phyloP scores from a whole-genome alignment of 805 yeast genomes.

The Lipomyces sp. region DNA sequence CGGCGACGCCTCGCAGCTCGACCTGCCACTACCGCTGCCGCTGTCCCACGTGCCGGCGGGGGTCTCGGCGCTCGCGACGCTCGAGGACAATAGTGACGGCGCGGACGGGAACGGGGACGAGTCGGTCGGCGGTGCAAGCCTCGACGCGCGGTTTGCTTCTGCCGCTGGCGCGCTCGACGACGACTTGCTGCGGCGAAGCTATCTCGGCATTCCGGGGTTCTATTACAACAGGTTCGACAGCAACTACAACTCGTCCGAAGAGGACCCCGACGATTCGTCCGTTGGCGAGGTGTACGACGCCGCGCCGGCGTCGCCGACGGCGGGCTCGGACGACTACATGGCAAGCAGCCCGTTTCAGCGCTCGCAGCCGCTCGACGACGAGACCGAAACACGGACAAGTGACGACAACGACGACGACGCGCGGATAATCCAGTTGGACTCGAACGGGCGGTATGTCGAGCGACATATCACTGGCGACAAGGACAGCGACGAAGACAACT shows the following conservation, averaged over 20 bases:
- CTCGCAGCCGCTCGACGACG: neutral
- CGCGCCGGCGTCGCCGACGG: conserved; percentile 1
- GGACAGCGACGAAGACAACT: neutral
- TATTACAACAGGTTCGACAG: conserved; percentile 14
- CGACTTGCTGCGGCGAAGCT: neutral
- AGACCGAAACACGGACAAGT: neutral
- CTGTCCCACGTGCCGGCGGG: too few species aligned
- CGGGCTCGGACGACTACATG: neutral
- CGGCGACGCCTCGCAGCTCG: too few species aligned
- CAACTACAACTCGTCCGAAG: conserved; percentile 27
- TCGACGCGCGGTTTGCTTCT: neutral
- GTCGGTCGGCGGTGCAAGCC: neutral
- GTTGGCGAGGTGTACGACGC: conserved; percentile 3
- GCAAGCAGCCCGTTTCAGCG: neutral
- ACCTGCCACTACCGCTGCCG: too few species aligned
- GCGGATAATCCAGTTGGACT: conserved; percentile 11
- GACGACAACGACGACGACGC: conserved; percentile 11
- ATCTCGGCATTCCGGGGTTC: conserved; percentile 21
- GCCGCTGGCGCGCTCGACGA: neutral
- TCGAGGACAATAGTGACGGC: too few species aligned
- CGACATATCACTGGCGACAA: neutral
- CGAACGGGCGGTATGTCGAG: conserved; percentile 1
- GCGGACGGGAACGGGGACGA: too few species aligned
- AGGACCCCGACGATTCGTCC: conserved; percentile 23
- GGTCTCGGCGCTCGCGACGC: too few species aligned